These are phyloP conservation scores for Astrothelium subdiscretum DNA, from an alignment of 495 filamentous ascomycete species.

Conservation along the genomic window DNA sequence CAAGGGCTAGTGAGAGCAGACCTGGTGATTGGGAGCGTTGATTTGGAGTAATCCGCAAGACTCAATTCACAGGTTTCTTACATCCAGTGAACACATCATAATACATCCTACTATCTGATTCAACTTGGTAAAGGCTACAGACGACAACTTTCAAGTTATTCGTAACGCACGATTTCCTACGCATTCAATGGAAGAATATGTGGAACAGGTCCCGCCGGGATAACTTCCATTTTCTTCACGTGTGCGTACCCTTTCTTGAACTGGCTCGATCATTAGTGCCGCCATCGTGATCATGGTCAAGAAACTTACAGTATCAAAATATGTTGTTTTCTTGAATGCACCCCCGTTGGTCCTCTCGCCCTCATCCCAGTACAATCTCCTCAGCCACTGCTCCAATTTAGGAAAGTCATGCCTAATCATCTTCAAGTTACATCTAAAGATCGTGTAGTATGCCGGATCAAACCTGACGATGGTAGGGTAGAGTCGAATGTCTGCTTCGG, in stretches of 20 bases:
- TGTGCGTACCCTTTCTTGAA: constrained; percentile 23
- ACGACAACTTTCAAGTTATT: too few species aligned
- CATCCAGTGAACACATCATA: too few species aligned
- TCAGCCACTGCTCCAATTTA: constrained; percentile 54
- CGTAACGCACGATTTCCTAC: neutral
- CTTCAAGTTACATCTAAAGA: constrained; percentile 60
- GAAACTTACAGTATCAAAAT: constrained; percentile 45
- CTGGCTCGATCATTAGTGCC: constrained; percentile 5
- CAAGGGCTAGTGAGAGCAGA: too few species aligned
- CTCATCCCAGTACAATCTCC: constrained; percentile 59
- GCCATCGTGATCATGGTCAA: neutral
- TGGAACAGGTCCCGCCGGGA: constrained; percentile 54
- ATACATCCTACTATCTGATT: too few species aligned
- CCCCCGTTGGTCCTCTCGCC: constrained; percentile 35
- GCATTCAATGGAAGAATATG: constrained; percentile 31
- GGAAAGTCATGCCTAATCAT: constrained; percentile 65
- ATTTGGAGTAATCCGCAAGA: too few species aligned
- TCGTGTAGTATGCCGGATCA: constrained; percentile 53
- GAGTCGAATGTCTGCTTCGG: constrained; percentile 56
- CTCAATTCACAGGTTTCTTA: too few species aligned
- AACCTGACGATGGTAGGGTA: constrained; percentile 57
- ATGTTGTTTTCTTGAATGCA: constrained; percentile 58
- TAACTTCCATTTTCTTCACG: constrained; percentile 33
- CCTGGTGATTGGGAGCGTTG: too few species aligned
- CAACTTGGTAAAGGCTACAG: too few species aligned